Base-by-base conservation (phyloP, 371 early-diverging fungal species). In the Coemansia sp. region DNA sequence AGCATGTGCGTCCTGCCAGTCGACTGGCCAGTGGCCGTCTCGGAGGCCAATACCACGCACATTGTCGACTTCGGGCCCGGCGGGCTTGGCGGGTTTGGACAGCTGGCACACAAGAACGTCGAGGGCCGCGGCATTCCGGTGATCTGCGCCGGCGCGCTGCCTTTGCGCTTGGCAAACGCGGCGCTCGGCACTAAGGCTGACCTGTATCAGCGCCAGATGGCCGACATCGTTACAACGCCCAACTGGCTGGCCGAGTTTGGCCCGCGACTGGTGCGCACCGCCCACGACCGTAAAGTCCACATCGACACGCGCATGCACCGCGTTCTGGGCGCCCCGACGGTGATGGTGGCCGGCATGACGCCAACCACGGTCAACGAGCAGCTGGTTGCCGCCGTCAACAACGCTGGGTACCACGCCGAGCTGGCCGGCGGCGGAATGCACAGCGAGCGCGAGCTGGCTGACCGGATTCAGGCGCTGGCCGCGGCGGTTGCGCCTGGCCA, bases 11-110 rank as follows among this genome's bases (percentile, higher is more conserved):
- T 83, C 3, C 81, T 82, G 57, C 86, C 90, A 31, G 88, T 94
- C 0, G 79, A 92, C 74, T 95, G 94, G 95, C 88, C 90, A 55
- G 80, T 79, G 63, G 90, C 93, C 62, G 11, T 91, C 88, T 14
- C 39, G 0, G 50, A 65, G 80, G 71, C 82, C 11, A 81, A 77
- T 32, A 79, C 87, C 66, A 91, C 94, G 7, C 96, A 96, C 73
- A 85, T 94, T 36, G 81, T 96, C 40, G 95, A 96, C 80, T 95
- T 95, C 78, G 95, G 96, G 34, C 92, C 95, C 2, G 94, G 93
- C 59, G 93, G 93, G 31, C 72, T 90, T n/a, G 87, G 89, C 0
- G 95, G 94, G 43, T 78, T 77, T 14, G 74, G 70, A 3, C 81
- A 85, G 47, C 77, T 94, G 65, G 93, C 94, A 3, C 83, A 90